Evolutionary conservation across 2,329 filamentous ascomycete species (phyloP), one percentile per base, ranked within the genome.

Genomic region (Diaporthe aspalathi): DNA sequence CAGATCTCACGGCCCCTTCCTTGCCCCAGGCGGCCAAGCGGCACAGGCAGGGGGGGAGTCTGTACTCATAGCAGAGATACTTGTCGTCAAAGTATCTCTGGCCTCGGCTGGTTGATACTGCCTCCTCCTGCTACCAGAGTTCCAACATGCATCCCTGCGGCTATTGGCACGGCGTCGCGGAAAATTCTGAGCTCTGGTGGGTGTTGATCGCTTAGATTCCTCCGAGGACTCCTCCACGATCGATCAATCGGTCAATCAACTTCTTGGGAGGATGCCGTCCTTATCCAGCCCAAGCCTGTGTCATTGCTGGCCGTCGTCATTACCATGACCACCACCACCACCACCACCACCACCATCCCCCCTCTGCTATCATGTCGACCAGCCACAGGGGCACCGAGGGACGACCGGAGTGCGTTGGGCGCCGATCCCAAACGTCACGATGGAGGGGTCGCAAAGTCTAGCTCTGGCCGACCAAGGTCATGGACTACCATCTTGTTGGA

Each of bases 141-240:
- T 62, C 40, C 67, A 63, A 35, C 67, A 60, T 11, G 54, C 67
- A 69, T 50, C 66, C 52, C 52, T 68, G 66, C 20, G 66, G 50
- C 45, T 20, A 22, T 63, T 63, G 54, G 66, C 22, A 57, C 38
- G 20, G 40, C 40, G 66, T 68, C 52, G 54, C 66, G 66, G 66
- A 47, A 68, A 56, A 68, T 68, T 68, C 52, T 57, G 50, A 67
- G 50, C 32, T 67, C 24, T 67, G 63, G 63, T 43, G 50, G 52
- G 43, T 27, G 66, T 49, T 47, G 38, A 68, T 67, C 63, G 38
- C 47, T 68, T 24, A 50, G 38, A 49, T 49, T 57, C 40, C n/a
- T 50, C 40, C 53, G 66, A 22, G 43, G 29, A 29, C 29, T 24
- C 29, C 20, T 65, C 29, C 60, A 50, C 27, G 60, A 65, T 65